Conservation (phyloP, 2,329 filamentous ascomycete species). For the Aspergillus oerlinghausenensis region DNA sequence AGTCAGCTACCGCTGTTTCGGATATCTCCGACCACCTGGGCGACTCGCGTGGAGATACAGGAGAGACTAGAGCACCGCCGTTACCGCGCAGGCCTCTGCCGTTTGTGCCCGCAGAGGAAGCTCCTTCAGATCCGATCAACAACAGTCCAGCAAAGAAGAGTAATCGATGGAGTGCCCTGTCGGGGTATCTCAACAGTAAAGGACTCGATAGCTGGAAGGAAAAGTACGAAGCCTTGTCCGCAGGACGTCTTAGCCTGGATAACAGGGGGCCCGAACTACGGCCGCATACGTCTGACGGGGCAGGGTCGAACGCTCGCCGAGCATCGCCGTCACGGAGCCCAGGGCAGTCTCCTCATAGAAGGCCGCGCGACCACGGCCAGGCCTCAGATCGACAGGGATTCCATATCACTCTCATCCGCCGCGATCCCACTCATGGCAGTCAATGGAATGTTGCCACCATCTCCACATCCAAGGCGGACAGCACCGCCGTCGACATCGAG, state of each 20-base stretch:
- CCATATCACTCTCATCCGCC: conserved; percentile 61
- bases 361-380: conserved; percentile 4
- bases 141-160: conserved; percentile 11
- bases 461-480: conserved; percentile 35
- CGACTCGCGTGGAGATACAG: not conserved
- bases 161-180: conserved; percentile 29
- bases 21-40: not conserved
- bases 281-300: conserved; percentile 19
- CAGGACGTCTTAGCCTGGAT: conserved; percentile 29
- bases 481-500: conserved; percentile 47
- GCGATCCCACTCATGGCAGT: conserved; percentile 62
- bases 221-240: conserved; percentile 17
- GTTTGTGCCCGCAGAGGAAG: conserved; percentile 22
- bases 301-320: conserved; percentile 14
- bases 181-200: conserved; percentile 18
- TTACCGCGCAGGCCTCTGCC: conserved; percentile 24
- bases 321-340: conserved; percentile 22
- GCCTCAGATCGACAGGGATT: conserved; percentile 25
- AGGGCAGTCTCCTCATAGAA: conserved; percentile 23
- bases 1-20: not conserved
- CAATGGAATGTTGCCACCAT: conserved; percentile 75
- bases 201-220: conserved; percentile 20
- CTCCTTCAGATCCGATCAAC: conserved; percentile 5
- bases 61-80: conserved; percentile 1
- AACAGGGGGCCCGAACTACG: conserved; percentile 20